Evolutionary conservation across 768 basidiomycete genomes (phyloP).

Genomic region (Crepidotus variabilis): DNA sequence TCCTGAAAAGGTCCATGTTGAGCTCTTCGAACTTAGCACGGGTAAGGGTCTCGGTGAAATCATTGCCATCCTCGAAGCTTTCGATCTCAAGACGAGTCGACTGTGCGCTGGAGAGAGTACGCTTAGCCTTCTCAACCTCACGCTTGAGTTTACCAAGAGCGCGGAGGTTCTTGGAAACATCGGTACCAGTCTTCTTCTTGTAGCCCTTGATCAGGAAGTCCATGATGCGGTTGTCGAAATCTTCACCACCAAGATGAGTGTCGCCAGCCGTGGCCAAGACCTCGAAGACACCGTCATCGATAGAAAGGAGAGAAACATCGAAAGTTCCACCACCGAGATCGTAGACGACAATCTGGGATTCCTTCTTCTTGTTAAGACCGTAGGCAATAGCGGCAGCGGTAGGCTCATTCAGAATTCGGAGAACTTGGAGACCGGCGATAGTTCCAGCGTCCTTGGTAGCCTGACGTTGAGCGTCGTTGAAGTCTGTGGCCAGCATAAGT

Average conservation of each 20-base stretch:
- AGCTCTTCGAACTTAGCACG: slow-evolving; percentile 99
- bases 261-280: slow-evolving; percentile 91
- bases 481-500: slow-evolving; percentile 47
- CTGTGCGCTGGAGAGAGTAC: slow-evolving; percentile 90
- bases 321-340: slow-evolving; percentile 99
- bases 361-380: slow-evolving; percentile 96
- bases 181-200: slow-evolving; percentile 90
- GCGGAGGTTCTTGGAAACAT: slow-evolving; percentile 73
- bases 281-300: slow-evolving; percentile 91
- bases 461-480: slow-evolving; percentile 99
- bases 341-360: slow-evolving; percentile 96
- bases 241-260: slow-evolving; percentile 93
- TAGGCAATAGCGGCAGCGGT: slow-evolving; percentile 98
- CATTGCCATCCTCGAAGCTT: slow-evolving; percentile 92
- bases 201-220: slow-evolving; percentile 86
- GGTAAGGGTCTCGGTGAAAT: slow-evolving; percentile 95
- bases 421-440: slow-evolving; percentile 90
- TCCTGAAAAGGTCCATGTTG: slow-evolving; percentile 98
- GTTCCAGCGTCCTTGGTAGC: slow-evolving; percentile 98
- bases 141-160: slow-evolving; percentile 91
- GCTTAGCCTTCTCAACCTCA: slow-evolving; percentile 92
- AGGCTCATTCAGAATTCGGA: slow-evolving; percentile 98
- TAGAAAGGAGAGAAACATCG: slow-evolving; percentile 94
- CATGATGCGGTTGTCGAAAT: slow-evolving; percentile 92
- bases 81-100: slow-evolving; percentile 92